Percentiles rank a stretch among this genome's conserved stretches.
phyloP scores from a whole-genome alignment of 352 stramenopile genomes.

The Phytophthora cactorum region DNA sequence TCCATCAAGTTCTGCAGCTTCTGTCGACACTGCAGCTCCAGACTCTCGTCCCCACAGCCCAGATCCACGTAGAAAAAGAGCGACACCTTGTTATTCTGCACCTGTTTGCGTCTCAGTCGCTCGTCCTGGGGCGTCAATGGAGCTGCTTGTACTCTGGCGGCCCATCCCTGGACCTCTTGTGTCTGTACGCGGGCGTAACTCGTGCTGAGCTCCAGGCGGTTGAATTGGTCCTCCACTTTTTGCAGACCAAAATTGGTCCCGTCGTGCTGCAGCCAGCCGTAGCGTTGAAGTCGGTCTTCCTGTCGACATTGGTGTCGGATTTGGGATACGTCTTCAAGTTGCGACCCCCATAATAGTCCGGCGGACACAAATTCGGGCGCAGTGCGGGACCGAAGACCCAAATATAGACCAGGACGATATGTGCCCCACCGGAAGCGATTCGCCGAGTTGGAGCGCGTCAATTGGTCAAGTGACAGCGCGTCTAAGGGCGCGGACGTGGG shows the following conservation, averaged over 20 bases:
- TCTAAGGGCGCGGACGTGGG: slow-evolving; percentile 32
- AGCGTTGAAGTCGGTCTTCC: slow-evolving; percentile 78
- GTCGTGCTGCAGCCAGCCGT: slow-evolving; percentile 85
- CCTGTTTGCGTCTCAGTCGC: slow-evolving; percentile 39
- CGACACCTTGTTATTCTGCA: slow-evolving; percentile 65
- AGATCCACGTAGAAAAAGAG: slow-evolving; percentile 87
- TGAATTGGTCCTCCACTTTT: slow-evolving; percentile 77
- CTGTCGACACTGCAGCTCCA: slow-evolving; percentile 55
- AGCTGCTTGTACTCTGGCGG: slow-evolving; percentile 44
- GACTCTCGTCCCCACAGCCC: slow-evolving; percentile 70
- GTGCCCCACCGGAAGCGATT: slow-evolving; percentile 70
- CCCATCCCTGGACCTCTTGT: slow-evolving; percentile 50
- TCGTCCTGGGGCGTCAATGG: slow-evolving; percentile 56
- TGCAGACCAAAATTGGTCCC: slow-evolving; percentile 65
- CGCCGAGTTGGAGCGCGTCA: slow-evolving; percentile 41
- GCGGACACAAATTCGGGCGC: slow-evolving; percentile 67
- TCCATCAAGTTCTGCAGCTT: slow-evolving; percentile 60
- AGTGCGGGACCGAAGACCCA: slow-evolving; percentile 75
- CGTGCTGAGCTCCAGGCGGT: slow-evolving; percentile 66
- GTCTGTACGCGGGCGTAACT: slow-evolving; percentile 57
- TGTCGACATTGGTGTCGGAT: slow-evolving; percentile 78
- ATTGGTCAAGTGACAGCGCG: slow-evolving; percentile 39
- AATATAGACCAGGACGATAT: slow-evolving; percentile 81
- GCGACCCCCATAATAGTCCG: slow-evolving; percentile 77
- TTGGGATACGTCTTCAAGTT: slow-evolving; percentile 74